Percentiles rank a stretch among this genome's conserved stretches.
Conservation (phyloP, 2,329 filamentous ascomycete genomes). For the Paecilomyces niveus region DNA sequence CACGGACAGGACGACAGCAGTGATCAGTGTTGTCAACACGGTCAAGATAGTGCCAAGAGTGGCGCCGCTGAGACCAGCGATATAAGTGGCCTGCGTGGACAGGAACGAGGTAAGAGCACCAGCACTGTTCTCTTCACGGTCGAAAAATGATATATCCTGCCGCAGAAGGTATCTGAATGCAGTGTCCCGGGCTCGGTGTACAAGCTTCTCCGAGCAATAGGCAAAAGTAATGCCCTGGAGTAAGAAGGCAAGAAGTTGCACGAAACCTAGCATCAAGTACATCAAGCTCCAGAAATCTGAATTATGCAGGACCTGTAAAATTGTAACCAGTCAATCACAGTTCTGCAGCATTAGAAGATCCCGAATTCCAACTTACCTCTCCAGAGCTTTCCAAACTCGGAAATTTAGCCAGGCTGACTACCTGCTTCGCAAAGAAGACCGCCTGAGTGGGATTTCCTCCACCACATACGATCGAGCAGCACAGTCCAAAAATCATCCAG, state of each 20-base stretch:
- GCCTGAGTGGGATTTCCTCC: constrained; percentile 70
- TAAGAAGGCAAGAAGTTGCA: constrained; percentile 62
- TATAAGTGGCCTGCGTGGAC: constrained; percentile 80
- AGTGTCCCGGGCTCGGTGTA: constrained; percentile 80
- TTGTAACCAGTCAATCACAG: constrained; percentile 40
- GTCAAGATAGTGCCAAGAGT: constrained; percentile 82
- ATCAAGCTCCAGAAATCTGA: constrained; percentile 83
- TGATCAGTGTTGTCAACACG: constrained; percentile 70
- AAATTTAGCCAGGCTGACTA: too few species aligned
- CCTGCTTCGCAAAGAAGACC: constrained; percentile 74
- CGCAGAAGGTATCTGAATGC: constrained; percentile 47
- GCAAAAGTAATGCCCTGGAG: constrained; percentile 70
- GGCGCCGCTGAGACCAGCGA: constrained; percentile 78
- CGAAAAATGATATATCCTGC: constrained; percentile 90
- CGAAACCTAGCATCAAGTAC: constrained; percentile 76
- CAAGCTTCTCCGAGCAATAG: constrained; percentile 75
- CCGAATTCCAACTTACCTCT: too few species aligned
- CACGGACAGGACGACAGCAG: constrained; percentile 62
- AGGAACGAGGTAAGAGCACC: constrained; percentile 84
- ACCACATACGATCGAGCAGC: constrained; percentile 70
- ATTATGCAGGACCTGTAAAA: constrained; percentile 36
- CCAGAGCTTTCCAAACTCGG: too few species aligned
- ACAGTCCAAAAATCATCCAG: constrained; percentile 64
- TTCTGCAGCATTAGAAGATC: constrained; percentile 14
- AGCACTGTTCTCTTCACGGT: constrained; percentile 79